Conservation (phyloP, 129 eudicot species). For the Mikania micrantha region DNA sequence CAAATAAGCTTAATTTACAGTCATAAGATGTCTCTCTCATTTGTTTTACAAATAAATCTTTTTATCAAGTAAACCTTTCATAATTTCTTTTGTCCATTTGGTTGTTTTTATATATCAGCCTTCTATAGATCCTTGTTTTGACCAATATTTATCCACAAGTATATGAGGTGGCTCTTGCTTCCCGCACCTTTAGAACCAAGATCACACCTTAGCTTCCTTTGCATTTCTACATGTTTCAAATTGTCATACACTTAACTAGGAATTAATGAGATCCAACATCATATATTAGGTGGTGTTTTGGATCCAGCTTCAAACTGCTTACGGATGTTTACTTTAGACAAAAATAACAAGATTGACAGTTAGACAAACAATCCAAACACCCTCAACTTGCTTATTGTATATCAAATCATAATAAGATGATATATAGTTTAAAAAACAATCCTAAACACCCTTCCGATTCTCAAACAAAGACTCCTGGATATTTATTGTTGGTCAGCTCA, state of each 20-base stretch:
- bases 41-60: too few species aligned
- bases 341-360: too few species aligned
- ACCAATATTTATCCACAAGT: too few species aligned
- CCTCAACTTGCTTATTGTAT: not conserved
- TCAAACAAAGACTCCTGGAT: not conserved
- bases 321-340: not conserved
- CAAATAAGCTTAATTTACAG: too few species aligned
- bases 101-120: too few species aligned
- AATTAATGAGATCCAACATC: not conserved
- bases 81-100: too few species aligned
- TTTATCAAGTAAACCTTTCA: too few species aligned
- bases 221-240: not conserved
- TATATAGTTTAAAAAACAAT: not conserved
- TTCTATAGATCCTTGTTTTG: too few species aligned
- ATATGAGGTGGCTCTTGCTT: too few species aligned
- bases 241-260: not conserved
- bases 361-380: constrained; percentile 2
- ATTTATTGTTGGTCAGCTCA: not conserved
- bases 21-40: too few species aligned
- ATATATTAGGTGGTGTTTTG: not conserved
- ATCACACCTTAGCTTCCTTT: not conserved
- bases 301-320: not conserved
- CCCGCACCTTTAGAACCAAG: too few species aligned
- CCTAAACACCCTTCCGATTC: not conserved
- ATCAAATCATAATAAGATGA: not conserved